Evolutionary conservation across 805 yeast species (phyloP), one percentile per base, ranked within the genome.

Genomic region (Sporopachydermia lactativora): DNA sequence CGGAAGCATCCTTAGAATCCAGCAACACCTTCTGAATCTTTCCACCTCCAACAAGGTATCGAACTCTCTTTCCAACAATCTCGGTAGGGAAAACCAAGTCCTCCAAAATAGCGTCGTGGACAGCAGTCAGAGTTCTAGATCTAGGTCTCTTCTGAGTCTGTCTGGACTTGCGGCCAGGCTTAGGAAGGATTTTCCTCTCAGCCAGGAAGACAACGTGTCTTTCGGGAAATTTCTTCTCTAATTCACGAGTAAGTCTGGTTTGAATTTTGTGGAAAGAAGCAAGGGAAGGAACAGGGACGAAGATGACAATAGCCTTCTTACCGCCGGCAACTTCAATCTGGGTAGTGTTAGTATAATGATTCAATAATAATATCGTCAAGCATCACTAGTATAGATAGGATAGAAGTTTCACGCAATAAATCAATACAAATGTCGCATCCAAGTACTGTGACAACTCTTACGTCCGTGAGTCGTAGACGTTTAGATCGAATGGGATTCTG

Each of bases 201-300:
- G 96, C 97, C 66, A 89, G 80, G 85, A 89, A 85, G 60, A 92
- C 89, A 70, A 89, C 96, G 70, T 92, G 96, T 70, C 95, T 84
- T 79, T 89, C 98, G 67, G 96, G 94, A 88, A 89, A 92, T 77
- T 92, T 89, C 94, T 89, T 89, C 77, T 89, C 98, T 68, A 89
- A 82, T 77, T 89, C 98, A 75, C 97, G 89, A 75, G 96, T 85
- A 68, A 89, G 81, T 73, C 88, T 82, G 60, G 76, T 76, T 31
- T 89, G 98, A 62, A 89, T 94, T 75, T 81, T 85, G 84, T 88
- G 96, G 89, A 85, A 85, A 56, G 81, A 79, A 55, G 76, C 60
- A 66, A 86, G 77, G 60, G 84, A 75, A 71, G 97, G 96, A 58
- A 82, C 94, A 68, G 98, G 98, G 59, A 89, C 96, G 64, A 92